Evolutionary conservation across 2,329 filamentous ascomycete species (phyloP).

Genomic region (Amauroascus niger): DNA sequence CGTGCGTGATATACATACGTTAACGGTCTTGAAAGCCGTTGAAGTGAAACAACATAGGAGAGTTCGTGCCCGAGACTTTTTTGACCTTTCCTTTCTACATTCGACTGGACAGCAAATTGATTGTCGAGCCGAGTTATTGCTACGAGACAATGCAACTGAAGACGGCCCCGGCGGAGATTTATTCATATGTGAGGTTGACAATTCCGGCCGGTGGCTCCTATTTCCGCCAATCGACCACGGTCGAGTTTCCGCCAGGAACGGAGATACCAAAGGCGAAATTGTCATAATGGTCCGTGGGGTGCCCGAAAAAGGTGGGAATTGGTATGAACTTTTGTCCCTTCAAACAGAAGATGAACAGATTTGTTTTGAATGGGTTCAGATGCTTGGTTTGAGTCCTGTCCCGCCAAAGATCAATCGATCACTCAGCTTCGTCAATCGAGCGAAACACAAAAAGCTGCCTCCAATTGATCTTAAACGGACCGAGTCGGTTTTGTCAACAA

Average conservation of each 20-base stretch:
- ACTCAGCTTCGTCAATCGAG: constrained; percentile 43
- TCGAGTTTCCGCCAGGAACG: constrained; percentile 68
- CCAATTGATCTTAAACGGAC: constrained; percentile 7
- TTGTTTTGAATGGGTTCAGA: constrained; percentile 74
- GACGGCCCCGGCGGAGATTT: constrained; percentile 65
- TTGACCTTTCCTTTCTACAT: constrained; percentile 74
- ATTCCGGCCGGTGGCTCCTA: constrained; percentile 67
- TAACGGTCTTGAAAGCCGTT: constrained; percentile 61
- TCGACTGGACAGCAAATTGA: constrained; percentile 83
- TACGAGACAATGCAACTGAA: constrained; percentile 67
- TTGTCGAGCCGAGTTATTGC: constrained; percentile 77
- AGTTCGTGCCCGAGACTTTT: constrained; percentile 82
- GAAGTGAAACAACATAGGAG: constrained; percentile 66
- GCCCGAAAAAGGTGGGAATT: constrained; percentile 53
- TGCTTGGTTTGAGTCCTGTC: constrained; percentile 60
- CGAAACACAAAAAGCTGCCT: constrained; percentile 28
- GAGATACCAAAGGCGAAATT: constrained; percentile 61
- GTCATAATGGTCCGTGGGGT: constrained; percentile 77
- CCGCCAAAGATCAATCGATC: constrained; percentile 50
- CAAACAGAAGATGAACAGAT: constrained; percentile 66
- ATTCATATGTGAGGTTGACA: constrained; percentile 84
- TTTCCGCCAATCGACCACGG: constrained; percentile 75
- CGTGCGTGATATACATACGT: constrained; percentile 65
- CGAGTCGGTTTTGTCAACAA: constrained; percentile 7
- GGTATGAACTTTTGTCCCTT: constrained; percentile 77